phyloP scores from a whole-genome alignment of 345 rosid genomes.

The Triadica sebifera region DNA sequence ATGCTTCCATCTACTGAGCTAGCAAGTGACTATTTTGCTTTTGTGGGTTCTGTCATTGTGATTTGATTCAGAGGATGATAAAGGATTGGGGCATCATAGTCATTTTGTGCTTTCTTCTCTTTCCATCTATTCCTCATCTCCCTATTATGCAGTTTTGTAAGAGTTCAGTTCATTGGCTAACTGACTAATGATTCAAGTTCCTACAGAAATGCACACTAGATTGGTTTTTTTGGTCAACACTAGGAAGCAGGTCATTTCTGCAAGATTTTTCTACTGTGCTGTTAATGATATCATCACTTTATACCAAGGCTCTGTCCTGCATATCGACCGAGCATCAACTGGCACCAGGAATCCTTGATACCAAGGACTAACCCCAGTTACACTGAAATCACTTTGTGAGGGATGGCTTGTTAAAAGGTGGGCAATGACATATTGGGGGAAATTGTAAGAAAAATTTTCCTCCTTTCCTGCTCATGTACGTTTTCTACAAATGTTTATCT shows the following conservation, averaged over 20 bases:
- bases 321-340: not conserved
- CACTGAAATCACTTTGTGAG: conserved; percentile 12
- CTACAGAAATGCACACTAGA: conserved; percentile 2
- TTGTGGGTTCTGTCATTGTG: not conserved
- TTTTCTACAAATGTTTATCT: conserved; percentile 4
- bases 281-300: conserved; percentile 4
- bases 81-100: conserved; percentile 13
- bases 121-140: not conserved
- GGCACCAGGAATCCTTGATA: not conserved
- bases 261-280: not conserved
- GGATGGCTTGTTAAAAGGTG: conserved; percentile 4
- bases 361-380: conserved; percentile 15
- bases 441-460: conserved; percentile 23
- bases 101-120: conserved; percentile 6
- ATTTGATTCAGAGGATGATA: conserved; percentile 8
- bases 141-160: not conserved
- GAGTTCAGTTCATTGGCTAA: not conserved
- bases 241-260: conserved; percentile 16
- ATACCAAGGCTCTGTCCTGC: conserved; percentile 1
- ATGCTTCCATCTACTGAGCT: conserved; percentile 52
- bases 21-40: conserved; percentile 3
- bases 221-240: not conserved
- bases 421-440: conserved; percentile 10
- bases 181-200: conserved; percentile 15
- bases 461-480: conserved; percentile 15